These are phyloP conservation scores for Aureococcus anophagefferens DNA, from an alignment of 108 stramenopile species.

Conservation along the genomic window DNA sequence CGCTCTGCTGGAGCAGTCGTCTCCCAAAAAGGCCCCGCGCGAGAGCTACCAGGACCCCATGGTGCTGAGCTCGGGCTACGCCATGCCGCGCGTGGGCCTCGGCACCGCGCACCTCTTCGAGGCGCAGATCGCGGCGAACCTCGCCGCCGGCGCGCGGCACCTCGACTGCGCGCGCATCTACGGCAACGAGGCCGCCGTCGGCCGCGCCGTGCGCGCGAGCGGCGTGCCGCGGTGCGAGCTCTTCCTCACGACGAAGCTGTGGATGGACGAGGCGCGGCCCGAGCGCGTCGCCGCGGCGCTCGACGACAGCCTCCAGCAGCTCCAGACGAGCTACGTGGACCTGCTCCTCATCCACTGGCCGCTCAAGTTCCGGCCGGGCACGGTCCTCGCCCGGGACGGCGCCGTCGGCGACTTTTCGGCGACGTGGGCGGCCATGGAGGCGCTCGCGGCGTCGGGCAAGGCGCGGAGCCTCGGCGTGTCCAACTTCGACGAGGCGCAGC, in stretches of 20 bases:
- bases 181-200: conserved; percentile 7
- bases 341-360: conserved; percentile 30
- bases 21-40: too few relatives aligned
- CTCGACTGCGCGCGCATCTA: conserved; percentile 28
- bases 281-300: not conserved
- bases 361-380: not conserved
- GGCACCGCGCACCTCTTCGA: not conserved
- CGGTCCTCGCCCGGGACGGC: not conserved
- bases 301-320: not conserved
- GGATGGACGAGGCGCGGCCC: not conserved
- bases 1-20: too few relatives aligned
- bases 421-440: conserved; percentile 19
- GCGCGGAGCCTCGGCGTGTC: conserved; percentile 15
- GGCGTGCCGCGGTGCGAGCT: conserved; percentile 13
- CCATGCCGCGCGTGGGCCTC: not conserved
- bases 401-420: not conserved
- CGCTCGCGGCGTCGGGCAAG: conserved; percentile 2
- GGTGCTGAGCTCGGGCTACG: not conserved
- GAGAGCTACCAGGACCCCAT: not conserved
- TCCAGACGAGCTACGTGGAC: conserved; percentile 17
- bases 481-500: conserved; percentile 17
- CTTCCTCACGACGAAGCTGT: conserved; percentile 21
- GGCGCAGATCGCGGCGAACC: conserved; percentile 6
- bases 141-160: conserved; percentile 14
- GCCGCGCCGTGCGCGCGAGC: conserved; percentile 10